phyloP scores from a whole-genome alignment of 768 basidiomycete species.

The Polyporus arcularius region DNA sequence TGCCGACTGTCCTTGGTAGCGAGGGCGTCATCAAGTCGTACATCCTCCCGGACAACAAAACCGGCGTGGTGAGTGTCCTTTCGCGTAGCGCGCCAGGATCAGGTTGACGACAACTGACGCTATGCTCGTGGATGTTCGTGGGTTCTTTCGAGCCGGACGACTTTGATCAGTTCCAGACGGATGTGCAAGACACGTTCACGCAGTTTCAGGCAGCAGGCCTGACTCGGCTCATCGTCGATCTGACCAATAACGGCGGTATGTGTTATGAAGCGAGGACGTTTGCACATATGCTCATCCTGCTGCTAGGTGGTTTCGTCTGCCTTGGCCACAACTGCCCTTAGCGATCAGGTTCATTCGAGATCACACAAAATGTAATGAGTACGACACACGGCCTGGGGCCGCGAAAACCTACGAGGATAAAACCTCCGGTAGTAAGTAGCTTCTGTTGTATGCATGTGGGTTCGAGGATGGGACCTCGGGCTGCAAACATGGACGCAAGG shows the following conservation, averaged over 20 bases:
- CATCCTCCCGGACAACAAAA: conserved; percentile 54
- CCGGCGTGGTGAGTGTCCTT: conserved; percentile 52
- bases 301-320: conserved; percentile 59
- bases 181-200: conserved; percentile 46
- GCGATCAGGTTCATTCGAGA: no score
- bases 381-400: no score
- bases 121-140: conserved; percentile 50
- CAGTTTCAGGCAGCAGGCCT: conserved; percentile 51
- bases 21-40: conserved; percentile 56
- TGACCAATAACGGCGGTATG: conserved; percentile 63
- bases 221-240: conserved; percentile 53
- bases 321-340: conserved; percentile 40
- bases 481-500: no score
- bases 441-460: no score
- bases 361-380: no score
- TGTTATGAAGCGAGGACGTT: neutral
- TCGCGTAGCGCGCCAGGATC: no score
- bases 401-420: no score
- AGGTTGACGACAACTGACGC: neutral
- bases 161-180: conserved; percentile 52
- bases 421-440: no score
- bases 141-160: conserved; percentile 54
- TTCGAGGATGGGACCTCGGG: no score
- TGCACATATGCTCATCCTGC: neutral
- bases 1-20: conserved; percentile 47